phyloP scores from a whole-genome alignment of 1,284 basidiomycete species.

The Cutaneotrichosporon sp. region DNA sequence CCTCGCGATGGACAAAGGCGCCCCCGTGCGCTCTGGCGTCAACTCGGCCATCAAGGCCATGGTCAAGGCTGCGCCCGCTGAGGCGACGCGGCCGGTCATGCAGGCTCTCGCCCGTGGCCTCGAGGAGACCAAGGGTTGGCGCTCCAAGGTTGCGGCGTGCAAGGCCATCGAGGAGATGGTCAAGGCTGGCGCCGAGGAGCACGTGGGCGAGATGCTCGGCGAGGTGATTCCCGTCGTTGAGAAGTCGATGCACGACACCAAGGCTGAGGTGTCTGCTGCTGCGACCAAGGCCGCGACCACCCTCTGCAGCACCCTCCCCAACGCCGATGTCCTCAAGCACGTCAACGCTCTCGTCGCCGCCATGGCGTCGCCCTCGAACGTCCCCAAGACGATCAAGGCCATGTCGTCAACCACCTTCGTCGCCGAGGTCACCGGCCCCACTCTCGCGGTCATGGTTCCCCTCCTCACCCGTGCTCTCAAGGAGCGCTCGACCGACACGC shows the following conservation, averaged over 20 bases:
- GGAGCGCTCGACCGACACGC: slow-evolving; percentile 93
- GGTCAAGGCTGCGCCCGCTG: slow-evolving; percentile 78
- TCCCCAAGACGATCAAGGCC: slow-evolving; percentile 92
- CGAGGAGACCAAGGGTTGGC: slow-evolving; percentile 82
- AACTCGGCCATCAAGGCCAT: slow-evolving; percentile 79
- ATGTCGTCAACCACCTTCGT: slow-evolving; percentile 91
- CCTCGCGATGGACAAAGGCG: slow-evolving; percentile 90
- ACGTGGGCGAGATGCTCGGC: slow-evolving; percentile 81
- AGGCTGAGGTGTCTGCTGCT: slow-evolving; percentile 84
- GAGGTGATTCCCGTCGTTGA: slow-evolving; percentile 83
- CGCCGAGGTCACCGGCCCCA: slow-evolving; percentile 93
- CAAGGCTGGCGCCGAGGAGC: slow-evolving; percentile 66
- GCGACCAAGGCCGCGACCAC: slow-evolving; percentile 91
- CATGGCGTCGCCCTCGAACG: slow-evolving; percentile 82
- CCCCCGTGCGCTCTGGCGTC: slow-evolving; percentile 82
- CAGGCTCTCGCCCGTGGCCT: slow-evolving; percentile 69
- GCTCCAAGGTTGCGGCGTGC: slow-evolving; percentile 88
- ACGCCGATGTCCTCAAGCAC: slow-evolving; percentile 89
- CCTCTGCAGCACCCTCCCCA: slow-evolving; percentile 87
- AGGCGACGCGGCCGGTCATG: slow-evolving; percentile 75
- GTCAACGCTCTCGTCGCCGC: slow-evolving; percentile 88
- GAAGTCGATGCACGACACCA: slow-evolving; percentile 94
- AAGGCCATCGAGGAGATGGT: slow-evolving; percentile 79
- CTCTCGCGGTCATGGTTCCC: slow-evolving; percentile 92
- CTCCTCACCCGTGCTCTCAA: slow-evolving; percentile 88